These are phyloP conservation scores for Komagataella populi DNA, from an alignment of 805 yeast genomes.

Conservation along the genomic window DNA sequence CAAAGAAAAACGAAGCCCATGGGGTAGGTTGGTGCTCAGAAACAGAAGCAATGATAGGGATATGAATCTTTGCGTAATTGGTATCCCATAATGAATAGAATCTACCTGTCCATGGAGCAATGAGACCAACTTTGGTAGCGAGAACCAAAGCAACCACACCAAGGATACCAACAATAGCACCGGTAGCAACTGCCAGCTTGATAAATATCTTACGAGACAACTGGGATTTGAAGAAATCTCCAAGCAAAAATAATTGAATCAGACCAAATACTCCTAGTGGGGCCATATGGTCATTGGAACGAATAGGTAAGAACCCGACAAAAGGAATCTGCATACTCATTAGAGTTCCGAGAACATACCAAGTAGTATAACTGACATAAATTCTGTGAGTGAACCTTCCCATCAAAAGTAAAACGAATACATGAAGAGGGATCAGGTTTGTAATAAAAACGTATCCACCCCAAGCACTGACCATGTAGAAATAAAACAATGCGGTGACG, in stretches of 20 bases:
- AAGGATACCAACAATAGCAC: conserved; percentile 36
- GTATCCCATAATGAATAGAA: conserved; percentile 98
- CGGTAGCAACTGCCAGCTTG: conserved; percentile 48
- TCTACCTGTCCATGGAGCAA: conserved; percentile 99
- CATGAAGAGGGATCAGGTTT: conserved; percentile 91
- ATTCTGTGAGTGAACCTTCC: conserved; percentile 80
- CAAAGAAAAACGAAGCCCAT: conserved; percentile 97
- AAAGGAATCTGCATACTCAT: conserved; percentile 99
- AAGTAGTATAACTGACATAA: conserved; percentile 86
- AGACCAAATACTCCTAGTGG: conserved; percentile 95
- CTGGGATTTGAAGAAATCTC: conserved; percentile 64
- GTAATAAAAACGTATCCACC: conserved; percentile 99
- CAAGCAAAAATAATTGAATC: conserved; percentile 79
- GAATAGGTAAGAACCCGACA: conserved; percentile 93
- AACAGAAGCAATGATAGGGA: conserved; percentile 96
- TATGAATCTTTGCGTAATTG: conserved; percentile 91
- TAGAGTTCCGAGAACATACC: conserved; percentile 96
- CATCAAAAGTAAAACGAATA: conserved; percentile 81
- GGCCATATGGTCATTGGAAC: conserved; percentile 97
- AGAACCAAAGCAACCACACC: conserved; percentile 64
- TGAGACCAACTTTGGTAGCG: conserved; percentile 81
- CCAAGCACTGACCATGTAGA: conserved; percentile 99
- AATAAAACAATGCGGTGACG: conserved; percentile 76
- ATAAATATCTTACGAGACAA: conserved; percentile 65
- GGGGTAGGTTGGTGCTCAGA: conserved; percentile 99